Conservation (phyloP, 2,329 filamentous ascomycete species). For the Salinomyces thailandicus region DNA sequence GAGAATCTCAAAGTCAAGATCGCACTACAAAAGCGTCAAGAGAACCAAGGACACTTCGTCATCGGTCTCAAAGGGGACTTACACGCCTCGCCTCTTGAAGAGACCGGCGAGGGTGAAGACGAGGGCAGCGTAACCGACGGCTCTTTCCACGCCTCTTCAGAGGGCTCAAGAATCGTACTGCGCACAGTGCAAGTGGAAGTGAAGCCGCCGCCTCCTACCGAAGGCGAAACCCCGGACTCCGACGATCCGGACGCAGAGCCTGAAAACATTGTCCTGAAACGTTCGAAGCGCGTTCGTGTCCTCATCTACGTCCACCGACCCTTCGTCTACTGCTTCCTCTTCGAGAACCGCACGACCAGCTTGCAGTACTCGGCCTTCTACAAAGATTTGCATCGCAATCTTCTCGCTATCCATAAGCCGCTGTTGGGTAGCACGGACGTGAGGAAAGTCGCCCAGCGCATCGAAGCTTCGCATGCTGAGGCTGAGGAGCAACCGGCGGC, state of each 20-base stretch:
- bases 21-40: slow-evolving; percentile 38
- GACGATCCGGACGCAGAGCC: neutral
- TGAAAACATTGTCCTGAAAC: neutral
- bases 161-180: slow-evolving; percentile 44
- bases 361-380: slow-evolving; percentile 36
- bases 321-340: slow-evolving; percentile 69
- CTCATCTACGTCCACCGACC: slow-evolving; percentile 63
- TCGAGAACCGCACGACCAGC: slow-evolving; percentile 50
- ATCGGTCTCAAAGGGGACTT: slow-evolving; percentile 59
- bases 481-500: slow-evolving; percentile 9
- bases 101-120: slow-evolving; percentile 31
- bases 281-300: slow-evolving; percentile 44
- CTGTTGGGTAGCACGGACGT: slow-evolving; percentile 35
- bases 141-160: slow-evolving; percentile 16
- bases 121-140: slow-evolving; percentile 14
- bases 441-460: slow-evolving; percentile 31
- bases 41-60: slow-evolving; percentile 49
- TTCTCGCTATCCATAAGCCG: slow-evolving; percentile 38
- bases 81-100: slow-evolving; percentile 38
- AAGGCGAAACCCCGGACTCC: slow-evolving; percentile 2
- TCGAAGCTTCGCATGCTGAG: slow-evolving; percentile 23
- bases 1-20: slow-evolving; percentile 50
- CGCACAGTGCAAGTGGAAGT: slow-evolving; percentile 60
- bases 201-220: neutral
- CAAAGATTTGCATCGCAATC: slow-evolving; percentile 41